Conservation (phyloP, 805 yeast genomes). For the Candida ulmi region DNA sequence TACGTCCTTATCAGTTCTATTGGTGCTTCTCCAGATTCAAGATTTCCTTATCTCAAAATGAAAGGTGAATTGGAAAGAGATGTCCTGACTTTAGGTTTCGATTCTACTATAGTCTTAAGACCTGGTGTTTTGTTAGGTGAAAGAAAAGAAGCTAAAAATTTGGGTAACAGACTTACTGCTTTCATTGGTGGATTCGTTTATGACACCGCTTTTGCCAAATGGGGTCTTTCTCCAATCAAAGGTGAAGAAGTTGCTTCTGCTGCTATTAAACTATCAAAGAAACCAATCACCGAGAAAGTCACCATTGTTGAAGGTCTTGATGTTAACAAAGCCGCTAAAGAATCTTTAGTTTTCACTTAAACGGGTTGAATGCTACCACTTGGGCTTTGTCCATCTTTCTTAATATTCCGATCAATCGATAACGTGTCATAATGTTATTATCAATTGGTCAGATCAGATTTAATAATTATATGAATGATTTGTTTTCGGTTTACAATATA, state of each 20-base stretch:
- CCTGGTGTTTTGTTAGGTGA: conserved; percentile 75
- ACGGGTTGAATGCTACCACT: too few relatives aligned
- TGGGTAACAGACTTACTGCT: conserved; percentile 26
- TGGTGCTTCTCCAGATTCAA: conserved; percentile 57
- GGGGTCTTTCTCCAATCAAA: conserved; percentile 40
- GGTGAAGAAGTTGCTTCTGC: conserved; percentile 64
- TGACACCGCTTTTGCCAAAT: conserved; percentile 28
- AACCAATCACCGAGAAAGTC: conserved; percentile 19
- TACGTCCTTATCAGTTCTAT: conserved; percentile 60
- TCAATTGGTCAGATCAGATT: too few relatives aligned
- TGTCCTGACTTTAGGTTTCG: conserved; percentile 55
- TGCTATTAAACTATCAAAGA: conserved; percentile 34
- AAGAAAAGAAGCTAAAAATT: conserved; percentile 39
- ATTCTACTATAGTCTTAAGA: conserved; percentile 65
- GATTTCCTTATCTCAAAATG: conserved; percentile 55
- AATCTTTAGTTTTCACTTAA: background rate
- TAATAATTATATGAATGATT: too few relatives aligned
- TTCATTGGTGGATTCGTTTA: conserved; percentile 24
- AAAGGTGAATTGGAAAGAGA: conserved; percentile 78
- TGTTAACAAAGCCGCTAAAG: conserved; percentile 9
- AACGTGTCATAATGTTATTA: too few relatives aligned
- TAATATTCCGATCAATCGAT: too few relatives aligned
- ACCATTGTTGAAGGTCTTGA: conserved; percentile 26
- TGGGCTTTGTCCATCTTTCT: too few relatives aligned
- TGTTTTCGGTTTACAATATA: too few relatives aligned